Evolutionary conservation across 2,329 filamentous ascomycete species (phyloP).

Genomic region (Pestalotiopsis sp.): DNA sequence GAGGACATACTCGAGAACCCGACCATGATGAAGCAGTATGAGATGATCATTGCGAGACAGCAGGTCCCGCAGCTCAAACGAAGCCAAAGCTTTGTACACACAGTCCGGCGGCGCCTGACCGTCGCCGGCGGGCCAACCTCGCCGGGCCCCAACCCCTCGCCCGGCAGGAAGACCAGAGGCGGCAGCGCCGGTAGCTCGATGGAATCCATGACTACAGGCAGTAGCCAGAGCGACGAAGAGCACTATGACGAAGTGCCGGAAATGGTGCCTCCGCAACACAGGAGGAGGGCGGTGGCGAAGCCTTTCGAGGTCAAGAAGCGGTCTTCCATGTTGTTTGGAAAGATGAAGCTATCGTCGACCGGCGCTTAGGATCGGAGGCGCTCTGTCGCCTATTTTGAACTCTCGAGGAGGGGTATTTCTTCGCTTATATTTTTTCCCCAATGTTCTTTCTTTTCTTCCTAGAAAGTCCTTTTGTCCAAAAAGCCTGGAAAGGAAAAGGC

Average conservation of each 20-base stretch:
- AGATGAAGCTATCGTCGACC: slow-evolving; percentile 1
- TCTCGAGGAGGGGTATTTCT: neutral
- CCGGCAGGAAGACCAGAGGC: slow-evolving; percentile 1
- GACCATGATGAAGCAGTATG: slow-evolving; percentile 50
- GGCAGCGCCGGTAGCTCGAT: slow-evolving; percentile 24
- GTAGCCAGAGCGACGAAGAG: slow-evolving; percentile 26
- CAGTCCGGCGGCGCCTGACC: slow-evolving; percentile 23
- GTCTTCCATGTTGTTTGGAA: slow-evolving; percentile 8
- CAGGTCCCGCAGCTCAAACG: slow-evolving; percentile 20
- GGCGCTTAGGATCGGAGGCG: neutral
- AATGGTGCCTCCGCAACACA: neutral
- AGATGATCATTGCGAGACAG: slow-evolving; percentile 33
- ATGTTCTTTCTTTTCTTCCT: neutral
- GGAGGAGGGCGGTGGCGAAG: neutral
- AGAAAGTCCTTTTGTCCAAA: neutral
- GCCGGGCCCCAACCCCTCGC: neutral
- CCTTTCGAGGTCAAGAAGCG: slow-evolving; percentile 5
- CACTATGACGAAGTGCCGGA: slow-evolving; percentile 14
- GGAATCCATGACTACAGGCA: slow-evolving; percentile 28
- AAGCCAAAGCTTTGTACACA: slow-evolving; percentile 21
- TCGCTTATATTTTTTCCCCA: neutral
- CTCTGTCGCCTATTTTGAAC: neutral
- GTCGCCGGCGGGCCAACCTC: slow-evolving; percentile 9
- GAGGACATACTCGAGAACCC: slow-evolving; percentile 52
- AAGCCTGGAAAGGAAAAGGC: neutral